Percentiles rank a stretch among this genome's conserved stretches.
Evolutionary conservation across 345 rosid genomes (phyloP).

Genomic region (Abelmoschus esculentus): DNA sequence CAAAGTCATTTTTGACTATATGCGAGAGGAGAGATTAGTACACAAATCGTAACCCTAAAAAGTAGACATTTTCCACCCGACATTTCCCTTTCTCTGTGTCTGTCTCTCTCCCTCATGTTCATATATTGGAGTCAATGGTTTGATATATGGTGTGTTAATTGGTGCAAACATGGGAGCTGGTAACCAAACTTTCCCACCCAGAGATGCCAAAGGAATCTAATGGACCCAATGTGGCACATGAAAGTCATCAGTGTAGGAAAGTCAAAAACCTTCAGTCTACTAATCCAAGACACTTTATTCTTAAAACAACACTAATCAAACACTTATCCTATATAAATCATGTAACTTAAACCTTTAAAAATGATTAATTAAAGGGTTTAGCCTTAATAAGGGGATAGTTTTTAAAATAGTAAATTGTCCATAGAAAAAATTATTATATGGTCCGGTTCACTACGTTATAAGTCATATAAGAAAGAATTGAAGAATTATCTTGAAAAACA

Average conservation of each 20-base stretch:
- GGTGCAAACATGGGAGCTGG: slow-evolving; percentile 14
- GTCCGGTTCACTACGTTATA: no score
- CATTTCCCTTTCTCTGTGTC: background rate
- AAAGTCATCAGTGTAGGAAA: slow-evolving; percentile 9
- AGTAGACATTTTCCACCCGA: background rate
- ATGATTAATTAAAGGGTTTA: background rate
- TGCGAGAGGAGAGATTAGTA: background rate
- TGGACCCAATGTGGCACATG: slow-evolving; percentile 9
- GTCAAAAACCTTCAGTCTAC: slow-evolving; percentile 7
- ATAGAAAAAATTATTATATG: no score
- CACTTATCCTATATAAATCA: background rate
- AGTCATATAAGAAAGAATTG: no score
- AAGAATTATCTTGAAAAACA: no score
- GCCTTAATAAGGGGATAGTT: background rate
- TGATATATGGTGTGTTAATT: background rate
- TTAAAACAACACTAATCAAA: background rate
- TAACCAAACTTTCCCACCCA: slow-evolving; percentile 18
- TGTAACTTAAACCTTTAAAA: background rate
- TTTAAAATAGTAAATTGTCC: background rate
- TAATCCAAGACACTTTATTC: slow-evolving; percentile 8
- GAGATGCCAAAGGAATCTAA: slow-evolving; percentile 1
- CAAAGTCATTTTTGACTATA: background rate
- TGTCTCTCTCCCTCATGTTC: slow-evolving; percentile 9
- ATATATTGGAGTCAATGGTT: slow-evolving; percentile 8
- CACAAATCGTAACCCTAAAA: background rate